These are phyloP conservation scores for Mortierella antarctica DNA, from an alignment of 192 early-diverging fungal genomes.

Conservation along the genomic window DNA sequence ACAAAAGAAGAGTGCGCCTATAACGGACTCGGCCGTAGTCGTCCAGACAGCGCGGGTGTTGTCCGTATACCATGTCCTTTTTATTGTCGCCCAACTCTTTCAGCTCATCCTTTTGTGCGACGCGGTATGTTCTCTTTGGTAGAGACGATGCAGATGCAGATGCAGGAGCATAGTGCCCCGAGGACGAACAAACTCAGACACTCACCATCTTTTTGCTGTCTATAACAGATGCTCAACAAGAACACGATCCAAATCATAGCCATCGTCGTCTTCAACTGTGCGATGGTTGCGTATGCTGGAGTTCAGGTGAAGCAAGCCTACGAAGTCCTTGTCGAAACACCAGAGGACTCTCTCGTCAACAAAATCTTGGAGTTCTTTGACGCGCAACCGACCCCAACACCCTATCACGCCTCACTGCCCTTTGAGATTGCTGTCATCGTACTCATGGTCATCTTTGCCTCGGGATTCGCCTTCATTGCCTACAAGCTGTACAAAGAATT, in stretches of 20 bases:
- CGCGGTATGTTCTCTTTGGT: constrained; percentile 65
- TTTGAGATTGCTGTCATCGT: constrained; percentile 67
- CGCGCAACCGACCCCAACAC: neutral
- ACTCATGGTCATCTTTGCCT: constrained; percentile 62
- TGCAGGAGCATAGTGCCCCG: neutral
- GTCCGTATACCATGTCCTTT: constrained; percentile 88
- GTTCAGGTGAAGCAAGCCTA: constrained; percentile 66
- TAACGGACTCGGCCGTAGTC: neutral
- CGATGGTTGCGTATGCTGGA: constrained; percentile 72
- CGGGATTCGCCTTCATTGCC: constrained; percentile 62
- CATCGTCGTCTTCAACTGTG: constrained; percentile 74
- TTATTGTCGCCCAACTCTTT: constrained; percentile 89
- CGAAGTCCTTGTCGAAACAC: constrained; percentile 28
- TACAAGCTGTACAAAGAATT: constrained; percentile 83
- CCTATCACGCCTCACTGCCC: constrained; percentile 36
- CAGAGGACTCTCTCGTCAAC: constrained; percentile 14
- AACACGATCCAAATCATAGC: constrained; percentile 94
- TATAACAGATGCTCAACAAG: constrained; percentile 78
- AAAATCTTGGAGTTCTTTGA: constrained; percentile 24
- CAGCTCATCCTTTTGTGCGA: constrained; percentile 85
- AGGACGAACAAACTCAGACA: neutral
- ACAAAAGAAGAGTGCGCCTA: neutral
- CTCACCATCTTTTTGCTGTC: neutral
- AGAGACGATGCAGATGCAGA: constrained; percentile 1
- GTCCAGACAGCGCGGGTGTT: constrained; percentile 59